Evolutionary conservation across 176 grass and related monocot genomes (phyloP).

Genomic region (Hsuehochloa calcarea): DNA sequence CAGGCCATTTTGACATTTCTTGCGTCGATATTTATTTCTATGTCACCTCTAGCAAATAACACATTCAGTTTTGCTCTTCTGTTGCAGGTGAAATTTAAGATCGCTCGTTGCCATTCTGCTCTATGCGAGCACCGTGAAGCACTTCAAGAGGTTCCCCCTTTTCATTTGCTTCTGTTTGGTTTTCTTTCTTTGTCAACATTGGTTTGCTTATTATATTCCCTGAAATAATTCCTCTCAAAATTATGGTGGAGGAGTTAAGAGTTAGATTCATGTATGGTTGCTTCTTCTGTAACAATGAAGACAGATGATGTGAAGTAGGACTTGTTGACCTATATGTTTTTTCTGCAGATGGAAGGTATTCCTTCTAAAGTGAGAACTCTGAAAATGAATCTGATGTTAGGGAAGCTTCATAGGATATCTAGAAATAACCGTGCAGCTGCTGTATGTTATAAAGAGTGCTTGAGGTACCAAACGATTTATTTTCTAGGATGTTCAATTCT

Average conservation of each 20-base stretch:
- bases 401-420: conserved; percentile 80
- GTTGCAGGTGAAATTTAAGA: conserved; percentile 94
- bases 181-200: conserved; percentile 9
- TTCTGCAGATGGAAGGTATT: conserved; percentile 92
- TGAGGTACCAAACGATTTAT: conserved; percentile 60
- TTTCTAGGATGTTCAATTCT: not conserved
- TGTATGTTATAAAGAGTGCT: conserved; percentile 95
- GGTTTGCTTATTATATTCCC: not conserved
- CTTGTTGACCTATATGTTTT: conserved; percentile 25
- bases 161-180: conserved; percentile 13
- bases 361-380: conserved; percentile 78
- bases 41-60: not conserved
- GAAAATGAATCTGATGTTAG: conserved; percentile 92
- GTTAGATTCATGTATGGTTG: not conserved
- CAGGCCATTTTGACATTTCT: not conserved
- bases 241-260: not conserved
- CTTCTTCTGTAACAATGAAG: not conserved
- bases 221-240: not conserved
- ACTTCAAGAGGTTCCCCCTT: conserved; percentile 63
- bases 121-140: conserved; percentile 84
- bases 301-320: not conserved
- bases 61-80: conserved; percentile 26
- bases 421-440: conserved; percentile 73
- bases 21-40: not conserved
- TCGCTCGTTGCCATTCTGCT: conserved; percentile 80